Conservation (phyloP, 129 eudicot species). For the Cynara cardunculus region DNA sequence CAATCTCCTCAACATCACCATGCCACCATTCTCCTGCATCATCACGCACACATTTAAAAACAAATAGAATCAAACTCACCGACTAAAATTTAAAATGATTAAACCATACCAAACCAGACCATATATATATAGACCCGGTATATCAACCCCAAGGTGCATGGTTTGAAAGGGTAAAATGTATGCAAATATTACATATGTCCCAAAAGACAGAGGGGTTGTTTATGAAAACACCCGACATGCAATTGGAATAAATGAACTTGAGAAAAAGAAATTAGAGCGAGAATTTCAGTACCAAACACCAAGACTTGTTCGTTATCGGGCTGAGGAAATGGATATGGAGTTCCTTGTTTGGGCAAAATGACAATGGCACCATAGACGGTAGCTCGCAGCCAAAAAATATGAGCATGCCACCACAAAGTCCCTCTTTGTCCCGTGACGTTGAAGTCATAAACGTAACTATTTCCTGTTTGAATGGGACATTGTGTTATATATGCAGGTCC, state of each 20-base stretch:
- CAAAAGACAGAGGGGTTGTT: too few relatives aligned
- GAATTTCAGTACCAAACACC: conserved; percentile 14
- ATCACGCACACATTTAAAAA: neutral
- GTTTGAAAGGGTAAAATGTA: too few relatives aligned
- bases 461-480: conserved; percentile 41
- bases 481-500: conserved; percentile 55
- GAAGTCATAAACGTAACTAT: conserved; percentile 38
- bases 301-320: conserved; percentile 35
- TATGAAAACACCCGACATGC: too few relatives aligned
- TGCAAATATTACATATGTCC: too few relatives aligned
- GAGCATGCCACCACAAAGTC: conserved; percentile 55
- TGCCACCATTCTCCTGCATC: conserved; percentile 50
- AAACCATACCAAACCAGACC: neutral
- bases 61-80: too few relatives aligned
- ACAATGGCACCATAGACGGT: conserved; percentile 55
- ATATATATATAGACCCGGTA: too few relatives aligned
- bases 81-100: neutral
- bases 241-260: neutral
- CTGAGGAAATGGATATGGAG: conserved; percentile 45
- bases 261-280: neutral
- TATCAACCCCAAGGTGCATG: too few relatives aligned
- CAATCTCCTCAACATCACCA: conserved; percentile 40
- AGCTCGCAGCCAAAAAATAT: conserved; percentile 48
- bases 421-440: conserved; percentile 43
- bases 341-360: conserved; percentile 45